Conservation (phyloP, 106 monocot species). For the Platanthera guangdongensis region DNA sequence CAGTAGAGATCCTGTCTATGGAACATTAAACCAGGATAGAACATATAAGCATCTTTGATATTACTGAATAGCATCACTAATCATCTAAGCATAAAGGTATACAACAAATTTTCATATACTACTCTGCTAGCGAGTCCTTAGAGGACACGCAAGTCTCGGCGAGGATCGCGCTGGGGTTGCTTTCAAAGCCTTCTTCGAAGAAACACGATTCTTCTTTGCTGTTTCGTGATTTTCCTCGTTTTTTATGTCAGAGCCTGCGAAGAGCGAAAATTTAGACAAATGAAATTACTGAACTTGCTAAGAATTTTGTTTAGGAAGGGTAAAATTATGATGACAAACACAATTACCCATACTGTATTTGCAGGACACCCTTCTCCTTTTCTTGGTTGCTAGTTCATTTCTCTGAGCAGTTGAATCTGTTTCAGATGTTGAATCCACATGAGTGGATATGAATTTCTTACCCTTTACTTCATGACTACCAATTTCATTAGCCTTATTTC, state of each 20-base stretch:
- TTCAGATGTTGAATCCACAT: neutral
- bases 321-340: neutral
- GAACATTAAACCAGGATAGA: neutral
- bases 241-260: neutral
- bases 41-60: neutral
- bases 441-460: constrained; percentile 6
- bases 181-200: neutral
- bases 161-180: neutral
- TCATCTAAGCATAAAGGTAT: neutral
- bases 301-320: neutral
- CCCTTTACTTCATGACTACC: constrained; percentile 11
- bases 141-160: neutral
- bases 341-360: neutral
- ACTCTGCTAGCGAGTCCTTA: neutral
- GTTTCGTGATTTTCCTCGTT: neutral
- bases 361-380: constrained; percentile 9
- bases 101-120: neutral
- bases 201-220: neutral
- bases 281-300: neutral
- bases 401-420: neutral
- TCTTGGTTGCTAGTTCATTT: constrained; percentile 1
- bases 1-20: neutral
- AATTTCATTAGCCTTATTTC: constrained; percentile 8
- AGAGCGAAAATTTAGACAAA: neutral
- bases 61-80: neutral